These are phyloP conservation scores for Leptomonas pyrrhocoris DNA, from an alignment of 208 protist genomes.

Conservation along the genomic window DNA sequence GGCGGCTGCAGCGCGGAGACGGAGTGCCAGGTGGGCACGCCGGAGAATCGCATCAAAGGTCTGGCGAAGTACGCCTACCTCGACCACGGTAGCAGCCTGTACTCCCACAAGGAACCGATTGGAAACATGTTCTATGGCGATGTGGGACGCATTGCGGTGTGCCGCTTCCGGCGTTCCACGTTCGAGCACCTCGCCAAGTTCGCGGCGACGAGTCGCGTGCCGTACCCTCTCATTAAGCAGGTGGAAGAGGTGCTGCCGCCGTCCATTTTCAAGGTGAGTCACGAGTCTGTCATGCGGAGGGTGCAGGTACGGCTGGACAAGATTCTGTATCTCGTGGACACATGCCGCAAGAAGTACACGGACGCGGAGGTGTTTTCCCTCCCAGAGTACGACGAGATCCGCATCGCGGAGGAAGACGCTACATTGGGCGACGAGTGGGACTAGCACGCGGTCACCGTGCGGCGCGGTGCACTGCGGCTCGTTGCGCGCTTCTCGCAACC, in stretches of 20 bases:
- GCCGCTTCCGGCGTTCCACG: slow-evolving; percentile 70
- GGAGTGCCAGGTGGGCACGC: slow-evolving; percentile 36
- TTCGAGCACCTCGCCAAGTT: slow-evolving; percentile 47
- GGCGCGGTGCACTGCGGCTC: too few relatives aligned
- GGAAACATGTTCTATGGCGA: slow-evolving; percentile 72
- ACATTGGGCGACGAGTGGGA: slow-evolving; percentile 39
- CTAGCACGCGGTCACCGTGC: background rate
- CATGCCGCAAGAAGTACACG: slow-evolving; percentile 51
- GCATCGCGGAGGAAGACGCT: slow-evolving; percentile 62
- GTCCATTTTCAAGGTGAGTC: slow-evolving; percentile 53
- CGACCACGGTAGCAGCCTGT: slow-evolving; percentile 84
- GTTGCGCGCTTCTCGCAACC: too few relatives aligned
- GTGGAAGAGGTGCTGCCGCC: slow-evolving; percentile 39
- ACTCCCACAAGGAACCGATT: slow-evolving; percentile 77
- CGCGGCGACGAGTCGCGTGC: slow-evolving; percentile 1
- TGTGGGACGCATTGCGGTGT: slow-evolving; percentile 53
- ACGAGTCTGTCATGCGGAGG: slow-evolving; percentile 48
- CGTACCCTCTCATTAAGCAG: slow-evolving; percentile 42
- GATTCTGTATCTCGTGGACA: slow-evolving; percentile 54
- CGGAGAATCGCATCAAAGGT: slow-evolving; percentile 48
- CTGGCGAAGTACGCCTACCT: slow-evolving; percentile 84
- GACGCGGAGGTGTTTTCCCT: slow-evolving; percentile 62
- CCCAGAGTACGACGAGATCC: slow-evolving; percentile 63
- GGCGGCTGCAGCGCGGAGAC: slow-evolving; percentile 74
- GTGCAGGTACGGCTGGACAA: slow-evolving; percentile 73